phyloP scores from a whole-genome alignment of 768 basidiomycete species.

The Hydnum rufescens region DNA sequence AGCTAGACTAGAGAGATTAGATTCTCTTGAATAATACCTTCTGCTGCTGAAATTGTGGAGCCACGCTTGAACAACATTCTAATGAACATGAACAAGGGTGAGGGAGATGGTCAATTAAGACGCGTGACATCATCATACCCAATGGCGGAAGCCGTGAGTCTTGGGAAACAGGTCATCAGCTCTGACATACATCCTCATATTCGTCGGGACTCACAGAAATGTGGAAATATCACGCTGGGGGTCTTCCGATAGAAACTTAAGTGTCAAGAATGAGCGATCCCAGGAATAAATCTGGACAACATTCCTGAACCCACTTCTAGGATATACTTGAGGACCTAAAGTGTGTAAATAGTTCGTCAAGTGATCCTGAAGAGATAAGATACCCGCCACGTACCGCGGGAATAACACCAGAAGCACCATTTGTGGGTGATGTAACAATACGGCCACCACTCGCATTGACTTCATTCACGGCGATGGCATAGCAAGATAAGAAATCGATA shows the following conservation, averaged over 20 bases:
- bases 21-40: too few species aligned
- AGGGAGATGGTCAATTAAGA: too few species aligned
- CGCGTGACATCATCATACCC: background rate
- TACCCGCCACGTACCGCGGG: constrained; percentile 24
- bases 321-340: constrained; percentile 61
- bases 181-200: background rate
- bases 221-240: constrained; percentile 73
- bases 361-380: background rate
- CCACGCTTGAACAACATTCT: constrained; percentile 93
- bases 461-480: constrained; percentile 89
- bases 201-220: constrained; percentile 48
- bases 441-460: constrained; percentile 85
- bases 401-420: constrained; percentile 78
- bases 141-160: constrained; percentile 3
- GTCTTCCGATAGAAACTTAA: constrained; percentile 73
- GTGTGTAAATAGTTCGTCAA: background rate
- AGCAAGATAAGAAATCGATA: constrained; percentile 83
- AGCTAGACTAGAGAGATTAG: constrained; percentile 9
- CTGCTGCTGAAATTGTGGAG: constrained; percentile 91
- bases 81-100: constrained; percentile 3
- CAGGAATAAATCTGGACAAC: background rate
- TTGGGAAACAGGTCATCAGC: background rate
- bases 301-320: constrained; percentile 56
- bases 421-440: constrained; percentile 88
- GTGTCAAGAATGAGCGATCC: constrained; percentile 4